Base-by-base conservation (phyloP, 345 rosid species). In the Gossypium herbaceum region DNA sequence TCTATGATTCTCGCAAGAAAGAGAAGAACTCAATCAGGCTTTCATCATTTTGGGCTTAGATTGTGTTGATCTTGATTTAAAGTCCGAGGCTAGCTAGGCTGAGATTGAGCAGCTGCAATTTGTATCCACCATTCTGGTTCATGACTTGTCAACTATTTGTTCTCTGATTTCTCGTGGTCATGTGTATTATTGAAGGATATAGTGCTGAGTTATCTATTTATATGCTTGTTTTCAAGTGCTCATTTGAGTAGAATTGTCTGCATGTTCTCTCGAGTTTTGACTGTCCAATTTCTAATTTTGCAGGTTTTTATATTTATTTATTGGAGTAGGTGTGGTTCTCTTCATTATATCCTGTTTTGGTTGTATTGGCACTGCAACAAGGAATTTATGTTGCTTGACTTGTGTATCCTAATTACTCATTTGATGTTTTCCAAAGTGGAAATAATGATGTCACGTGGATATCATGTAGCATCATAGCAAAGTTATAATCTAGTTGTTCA, bases 231-330 rank as follows among this genome's bases (percentile, higher is more conserved):
- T 27, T 27, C 59, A 27, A 41, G 25, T 41, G 50, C 50, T 64
- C 19, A 41, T n/a, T 39, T 64, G 41, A 24, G 5, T 64, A 7
- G 29, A 73, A 19, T 56, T 43, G 8, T 70, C 17, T 25, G 70
- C 74, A 54, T 44, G 34, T 52, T 34, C 25, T 34, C 19, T 24
- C 51, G 64, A 51, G 17, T 34, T 66, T 68, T 52, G 54, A 71
- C 62, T 75, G 48, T 61, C 20, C 1, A 71, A 41, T 48, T 71
- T 68, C 74, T 27, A 81, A 70, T 76, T 66, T 48, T 86, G 85
- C 94, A 96, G 99, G 99, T 96, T 96, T 74, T 85, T 96, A 69
- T 92, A 88, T 85, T 79, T 90, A 84, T 96, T 96, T 79, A 80
- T 93, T 82, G 98, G 92, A 52, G 81, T 92, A 0, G 99, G 99